Conservation (phyloP, 192 early-diverging fungal genomes). For the Entophlyctis luteolus region DNA sequence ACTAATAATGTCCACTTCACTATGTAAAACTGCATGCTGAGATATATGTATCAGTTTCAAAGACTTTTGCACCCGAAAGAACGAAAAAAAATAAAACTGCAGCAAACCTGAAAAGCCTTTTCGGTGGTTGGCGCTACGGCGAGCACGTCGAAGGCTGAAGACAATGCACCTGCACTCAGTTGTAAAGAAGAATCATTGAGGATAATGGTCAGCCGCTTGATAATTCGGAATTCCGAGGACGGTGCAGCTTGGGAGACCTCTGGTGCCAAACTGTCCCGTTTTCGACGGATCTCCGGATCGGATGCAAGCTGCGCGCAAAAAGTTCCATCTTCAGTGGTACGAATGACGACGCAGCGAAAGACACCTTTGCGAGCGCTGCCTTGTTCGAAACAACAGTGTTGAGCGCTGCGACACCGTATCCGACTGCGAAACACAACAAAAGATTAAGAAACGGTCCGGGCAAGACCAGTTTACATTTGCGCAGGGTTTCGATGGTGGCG, state of each 20-base stretch:
- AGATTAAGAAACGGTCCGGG: background rate
- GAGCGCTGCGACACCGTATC: constrained; percentile 55
- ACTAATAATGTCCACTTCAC: constrained; percentile 79
- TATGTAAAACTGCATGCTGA: constrained; percentile 51
- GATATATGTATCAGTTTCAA: too few relatives aligned
- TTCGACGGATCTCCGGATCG: background rate
- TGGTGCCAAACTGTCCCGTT: background rate
- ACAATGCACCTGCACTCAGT: constrained; percentile 3
- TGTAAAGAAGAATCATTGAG: constrained; percentile 56
- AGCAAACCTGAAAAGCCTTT: constrained; percentile 62
- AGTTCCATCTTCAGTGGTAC: constrained; percentile 37
- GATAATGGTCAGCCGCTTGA: constrained; percentile 55
- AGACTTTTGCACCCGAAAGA: too few relatives aligned
- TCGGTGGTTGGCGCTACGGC: constrained; percentile 70
- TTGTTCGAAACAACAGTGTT: constrained; percentile 50
- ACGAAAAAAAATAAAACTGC: too few relatives aligned
- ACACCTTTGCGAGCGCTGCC: constrained; percentile 23
- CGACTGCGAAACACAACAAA: constrained; percentile 37
- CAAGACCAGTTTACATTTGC: constrained; percentile 19
- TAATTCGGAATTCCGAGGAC: constrained; percentile 42
- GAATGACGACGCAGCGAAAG: constrained; percentile 33
- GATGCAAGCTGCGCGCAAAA: background rate
- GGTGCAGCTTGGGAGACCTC: constrained; percentile 15
- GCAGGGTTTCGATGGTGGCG: constrained; percentile 21
- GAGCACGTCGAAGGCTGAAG: constrained; percentile 56